Base-by-base conservation (phyloP, 1,139 yeast species). In the Suhomyces ambrosiae region DNA sequence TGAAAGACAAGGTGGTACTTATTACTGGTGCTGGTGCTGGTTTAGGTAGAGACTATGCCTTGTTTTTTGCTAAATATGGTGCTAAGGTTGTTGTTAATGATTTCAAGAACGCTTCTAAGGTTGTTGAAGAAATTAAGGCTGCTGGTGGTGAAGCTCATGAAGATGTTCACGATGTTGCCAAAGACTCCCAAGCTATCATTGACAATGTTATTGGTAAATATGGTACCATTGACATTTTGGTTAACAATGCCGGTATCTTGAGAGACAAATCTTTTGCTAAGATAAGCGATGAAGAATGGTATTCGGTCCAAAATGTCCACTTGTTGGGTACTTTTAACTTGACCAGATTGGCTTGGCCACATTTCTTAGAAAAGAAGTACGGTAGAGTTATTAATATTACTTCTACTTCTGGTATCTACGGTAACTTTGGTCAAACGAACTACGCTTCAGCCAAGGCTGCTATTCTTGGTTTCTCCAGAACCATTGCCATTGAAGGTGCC, bases 21-120 rank as follows among this genome's bases (percentile, higher is more conserved):
- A 81, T 92, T 41, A 92, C 97, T 27, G 98, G 98, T 53, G 94
- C 96, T 35, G 97, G 97, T 53, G 85, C 88, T 41, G 98, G 98
- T 42, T 76, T 92, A 53, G 98, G 98, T 49, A 81, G 84, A 59
- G 87, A 90, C 45, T 95, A 92, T 64, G 96, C 97, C 14, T 65
- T 80, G 41, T 75, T 80, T 63, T 82, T 86, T 57, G 97, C 95
- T 42, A 85, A 77, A 61, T 86, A 87, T 49, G 97, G 97, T 46
- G 97, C 97, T 30, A 89, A 86, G 69, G 95, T 92, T 47, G 95
- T 92, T 32, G 95, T 92, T 32, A 92, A 92, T 59, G 97, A 92
- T 61, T 83, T 90, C 52, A 85, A 75, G 52, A 83, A 82, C 54
- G 89, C 97, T 5, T 65, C 76, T 35, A 63, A 71, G 29, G 89